Evolutionary conservation across 805 yeast species (phyloP), one percentile per base, ranked within the genome.

Genomic region (Phaffomyces opuntiae): DNA sequence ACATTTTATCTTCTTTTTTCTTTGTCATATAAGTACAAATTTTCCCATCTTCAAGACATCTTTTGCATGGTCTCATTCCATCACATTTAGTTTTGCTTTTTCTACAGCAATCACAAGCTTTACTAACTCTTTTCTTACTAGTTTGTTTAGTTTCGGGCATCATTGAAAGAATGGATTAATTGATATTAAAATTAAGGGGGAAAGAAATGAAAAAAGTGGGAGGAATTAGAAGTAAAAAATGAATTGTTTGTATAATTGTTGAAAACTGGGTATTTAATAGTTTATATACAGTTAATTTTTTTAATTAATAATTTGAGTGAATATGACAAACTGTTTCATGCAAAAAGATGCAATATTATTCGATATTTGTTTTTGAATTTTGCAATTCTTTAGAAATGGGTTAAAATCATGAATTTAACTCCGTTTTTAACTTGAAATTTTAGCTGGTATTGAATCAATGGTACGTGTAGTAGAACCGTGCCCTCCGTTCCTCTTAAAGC

Each of bases 1-100:
- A 71, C 44, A 55, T 56, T 52, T 72, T 71, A 35, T 72, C 76
- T 39, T 67, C 70, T 51, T 70, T 74, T 61, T 67, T 72, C 68
- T 74, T 75, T 42, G 74, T 77, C 33, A 78, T 71, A 51, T 76
- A 77, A 0, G 77, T 77, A 57, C 83, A 77, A 29, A 77, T 67
- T 57, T 76, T 78, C 53, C 77, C 77, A 51, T 77, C 80, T 42
- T 69, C 68, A 13, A 73, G 59, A 53, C 83, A 77, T 37, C 77
- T 63, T 29, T 70, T 64, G 51, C 83, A 72, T 3, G 76, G 76
- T 48, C 68, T 67, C 45, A 61, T 62, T 13, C 77, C 77, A 45
- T 72, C 76, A 49, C 77, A 72, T 52, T 70, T 68, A 14, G 72
- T 67, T 49, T 69, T 69, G 44, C 68, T 65, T 52, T 68, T 66